Percentiles rank a stretch among this genome's conserved stretches.
Conservation (phyloP, 1,284 basidiomycete genomes). For the Tylopilus sp. region DNA sequence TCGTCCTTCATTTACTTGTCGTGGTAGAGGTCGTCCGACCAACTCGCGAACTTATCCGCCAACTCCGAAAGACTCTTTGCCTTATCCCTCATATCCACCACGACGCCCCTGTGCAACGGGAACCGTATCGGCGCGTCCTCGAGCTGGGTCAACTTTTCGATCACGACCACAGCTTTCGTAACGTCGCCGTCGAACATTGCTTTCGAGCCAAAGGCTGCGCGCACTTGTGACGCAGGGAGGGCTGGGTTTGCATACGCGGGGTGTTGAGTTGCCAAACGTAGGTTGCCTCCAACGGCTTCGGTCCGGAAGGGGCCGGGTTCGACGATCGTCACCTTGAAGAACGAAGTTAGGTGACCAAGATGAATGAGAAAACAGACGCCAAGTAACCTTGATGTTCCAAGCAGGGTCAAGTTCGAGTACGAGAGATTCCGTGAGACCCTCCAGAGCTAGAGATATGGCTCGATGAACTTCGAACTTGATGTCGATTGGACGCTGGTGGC, state of each 20-base stretch:
- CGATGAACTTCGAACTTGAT: not conserved
- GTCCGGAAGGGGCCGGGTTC: slow-evolving; percentile 27
- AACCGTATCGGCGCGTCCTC: slow-evolving; percentile 22
- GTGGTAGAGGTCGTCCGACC: slow-evolving; percentile 20
- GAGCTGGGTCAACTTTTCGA: slow-evolving; percentile 16
- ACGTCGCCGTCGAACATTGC: slow-evolving; percentile 14
- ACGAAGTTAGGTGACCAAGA: not conserved
- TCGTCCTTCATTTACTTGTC: not conserved
- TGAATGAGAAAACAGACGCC: not conserved
- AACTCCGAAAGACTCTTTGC: slow-evolving; percentile 14
- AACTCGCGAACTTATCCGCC: slow-evolving; percentile 21
- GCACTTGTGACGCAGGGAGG: slow-evolving; percentile 1
- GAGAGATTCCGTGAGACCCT: slow-evolving; percentile 29
- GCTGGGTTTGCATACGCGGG: slow-evolving; percentile 21
- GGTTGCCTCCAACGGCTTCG: slow-evolving; percentile 5
- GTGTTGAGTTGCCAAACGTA: slow-evolving; percentile 8
- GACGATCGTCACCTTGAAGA: slow-evolving; percentile 20
- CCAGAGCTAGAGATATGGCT: slow-evolving; percentile 19
- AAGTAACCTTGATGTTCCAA: slow-evolving; percentile 33
- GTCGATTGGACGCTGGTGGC: not conserved
- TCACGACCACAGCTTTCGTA: slow-evolving; percentile 16
- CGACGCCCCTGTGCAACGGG: slow-evolving; percentile 16
- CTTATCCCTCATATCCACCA: slow-evolving; percentile 18
- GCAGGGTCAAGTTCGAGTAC: slow-evolving; percentile 25
- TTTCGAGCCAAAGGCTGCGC: not conserved